A percentile compares a stretch with the other conserved stretches of the same genome.
Conservation (phyloP, 2,329 filamentous ascomycete species). For the Bipolaris victoriae region DNA sequence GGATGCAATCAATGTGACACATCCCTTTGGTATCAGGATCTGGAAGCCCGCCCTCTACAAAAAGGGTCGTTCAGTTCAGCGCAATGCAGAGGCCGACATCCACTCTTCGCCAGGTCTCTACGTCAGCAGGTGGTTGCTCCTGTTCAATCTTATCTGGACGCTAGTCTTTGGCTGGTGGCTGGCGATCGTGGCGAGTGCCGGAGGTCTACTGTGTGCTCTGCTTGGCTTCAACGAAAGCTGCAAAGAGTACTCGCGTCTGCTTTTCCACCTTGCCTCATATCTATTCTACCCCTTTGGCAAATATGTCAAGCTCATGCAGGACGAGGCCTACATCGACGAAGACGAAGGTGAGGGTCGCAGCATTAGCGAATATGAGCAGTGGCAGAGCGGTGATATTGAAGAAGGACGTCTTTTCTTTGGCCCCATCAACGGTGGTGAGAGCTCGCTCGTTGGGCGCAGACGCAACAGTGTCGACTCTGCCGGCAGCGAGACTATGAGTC, state of each 20-base stretch:
- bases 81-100: slow-evolving; percentile 94
- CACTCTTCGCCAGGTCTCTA: slow-evolving; percentile 90
- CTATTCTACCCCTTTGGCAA: slow-evolving; percentile 96
- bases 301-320: slow-evolving; percentile 89
- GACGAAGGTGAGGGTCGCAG: slow-evolving; percentile 94
- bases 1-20: slow-evolving; percentile 97
- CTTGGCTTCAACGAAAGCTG: slow-evolving; percentile 80
- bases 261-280: slow-evolving; percentile 84
- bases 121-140: slow-evolving; percentile 81
- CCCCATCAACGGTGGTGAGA: slow-evolving; percentile 69
- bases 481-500: slow-evolving; percentile 85
- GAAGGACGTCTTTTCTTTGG: slow-evolving; percentile 96
- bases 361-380: slow-evolving; percentile 98
- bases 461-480: slow-evolving; percentile 88
- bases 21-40: slow-evolving; percentile 97
- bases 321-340: slow-evolving; percentile 92
- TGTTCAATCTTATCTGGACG: slow-evolving; percentile 92
- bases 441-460: slow-evolving; percentile 81
- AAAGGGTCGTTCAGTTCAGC: slow-evolving; percentile 94
- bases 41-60: slow-evolving; percentile 99
- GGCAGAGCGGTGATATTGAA: slow-evolving; percentile 96
- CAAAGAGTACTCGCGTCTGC: slow-evolving; percentile 81
- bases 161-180: slow-evolving; percentile 97
- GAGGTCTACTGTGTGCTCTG: slow-evolving; percentile 77
- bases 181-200: slow-evolving; percentile 73